phyloP scores from a whole-genome alignment of 2,329 filamentous ascomycete genomes.

The Monosporascus sp. region DNA sequence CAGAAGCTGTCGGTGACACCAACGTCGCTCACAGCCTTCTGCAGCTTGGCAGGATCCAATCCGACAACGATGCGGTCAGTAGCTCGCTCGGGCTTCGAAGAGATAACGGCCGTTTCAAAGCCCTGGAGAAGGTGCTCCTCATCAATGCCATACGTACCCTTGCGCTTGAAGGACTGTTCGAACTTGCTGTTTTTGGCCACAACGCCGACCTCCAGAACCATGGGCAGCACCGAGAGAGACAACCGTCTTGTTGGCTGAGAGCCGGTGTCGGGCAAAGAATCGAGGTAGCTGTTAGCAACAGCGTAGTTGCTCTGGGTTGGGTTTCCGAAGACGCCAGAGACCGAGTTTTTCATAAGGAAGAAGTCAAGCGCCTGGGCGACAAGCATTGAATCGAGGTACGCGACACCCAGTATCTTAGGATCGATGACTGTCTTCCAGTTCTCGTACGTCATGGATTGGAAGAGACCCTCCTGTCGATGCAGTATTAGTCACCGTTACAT shows the following conservation, averaged over 20 bases:
- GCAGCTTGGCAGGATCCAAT: too few species aligned
- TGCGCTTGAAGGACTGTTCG: constrained; percentile 3
- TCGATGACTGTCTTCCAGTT: constrained; percentile 2
- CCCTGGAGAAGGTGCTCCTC: constrained; percentile 5
- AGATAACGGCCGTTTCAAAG: constrained; percentile 6
- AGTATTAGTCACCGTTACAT: not conserved
- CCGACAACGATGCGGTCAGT: too few species aligned
- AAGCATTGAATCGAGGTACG: constrained; percentile 8
- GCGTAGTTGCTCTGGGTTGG: constrained; percentile 24
- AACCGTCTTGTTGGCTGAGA: not conserved
- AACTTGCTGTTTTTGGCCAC: constrained; percentile 18
- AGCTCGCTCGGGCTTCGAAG: too few species aligned
- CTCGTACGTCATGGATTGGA: constrained; percentile 6
- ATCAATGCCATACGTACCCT: constrained; percentile 6
- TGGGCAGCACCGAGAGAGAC: constrained; percentile 1
- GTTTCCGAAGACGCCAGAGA: constrained; percentile 18
- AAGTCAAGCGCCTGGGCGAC: constrained; percentile 11
- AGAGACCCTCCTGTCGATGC: constrained; percentile 10
- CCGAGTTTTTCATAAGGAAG: constrained; percentile 8
- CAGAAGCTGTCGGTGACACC: too few species aligned
- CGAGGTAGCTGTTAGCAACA: constrained; percentile 25
- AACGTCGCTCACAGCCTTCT: too few species aligned
- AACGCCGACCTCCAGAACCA: constrained; percentile 7
- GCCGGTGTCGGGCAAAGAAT: constrained; percentile 14
- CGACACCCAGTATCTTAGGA: constrained; percentile 13